Base-by-base conservation (phyloP, 441 rosid species). In the Corymbia citriodora region DNA sequence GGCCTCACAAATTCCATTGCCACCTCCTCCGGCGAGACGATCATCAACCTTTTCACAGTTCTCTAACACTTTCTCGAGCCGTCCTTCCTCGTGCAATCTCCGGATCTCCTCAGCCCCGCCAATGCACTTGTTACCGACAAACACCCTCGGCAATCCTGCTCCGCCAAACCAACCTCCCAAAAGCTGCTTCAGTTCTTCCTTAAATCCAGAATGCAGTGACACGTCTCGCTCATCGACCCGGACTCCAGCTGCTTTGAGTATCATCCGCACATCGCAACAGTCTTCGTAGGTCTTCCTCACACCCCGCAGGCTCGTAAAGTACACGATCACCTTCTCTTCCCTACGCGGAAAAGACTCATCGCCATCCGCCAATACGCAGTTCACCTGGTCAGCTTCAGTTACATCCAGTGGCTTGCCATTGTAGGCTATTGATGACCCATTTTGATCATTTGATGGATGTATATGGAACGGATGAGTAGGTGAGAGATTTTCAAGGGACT, bases 21-120 rank as follows among this genome's bases (percentile, higher is more conserved):
- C 88, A 6, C 89, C 92, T 2, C 85, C 36, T 2, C 91, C 92
- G 9, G 19, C 12, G 14, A 88, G 9, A n/a, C 11, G 31, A n/a
- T 93, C 92, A 54, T 92, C 93, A 54, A 91, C 94, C 90, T 19
- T 94, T 89, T 95, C 94, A 53, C 99, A 98, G 5, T 89, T 93
- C 92, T 94, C 95, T 21, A 97, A 87, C 70, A 92, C 89, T 92
- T 93, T 95, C 92, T 96, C 96, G 5, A 98, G 96, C 94, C 92
- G 91, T 48, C 99, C 99, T 52, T 96, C 97, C 92, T 98, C 99
- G 87, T 98, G 95, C 94, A 96, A 88, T 90, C 94, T 93, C 90
- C 93, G 89, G 61, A 98, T 95, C 90, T 97, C 99, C 21, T 98
- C 99, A 6, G 97, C 97, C 89, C 97, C 98, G 0, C 99, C 99